Evolutionary conservation across 2,329 filamentous ascomycete genomes (phyloP).

Genomic region (Trichothecium roseum): DNA sequence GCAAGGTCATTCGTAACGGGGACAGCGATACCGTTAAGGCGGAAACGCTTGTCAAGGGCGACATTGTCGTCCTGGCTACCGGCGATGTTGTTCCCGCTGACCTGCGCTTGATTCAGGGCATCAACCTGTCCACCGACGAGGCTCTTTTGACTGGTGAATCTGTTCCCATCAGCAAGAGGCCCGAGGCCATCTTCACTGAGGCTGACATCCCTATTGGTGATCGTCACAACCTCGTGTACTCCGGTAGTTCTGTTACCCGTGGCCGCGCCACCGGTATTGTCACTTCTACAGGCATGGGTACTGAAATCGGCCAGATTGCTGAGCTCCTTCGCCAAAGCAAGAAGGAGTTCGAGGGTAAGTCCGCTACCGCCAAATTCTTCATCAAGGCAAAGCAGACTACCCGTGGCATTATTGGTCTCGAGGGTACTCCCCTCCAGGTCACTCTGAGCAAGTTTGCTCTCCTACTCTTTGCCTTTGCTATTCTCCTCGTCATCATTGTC

Average conservation of each 20-base stretch:
- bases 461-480: slow-evolving; percentile 63
- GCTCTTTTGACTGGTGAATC: slow-evolving; percentile 67
- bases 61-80: slow-evolving; percentile 50
- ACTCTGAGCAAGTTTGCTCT: slow-evolving; percentile 81
- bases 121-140: slow-evolving; percentile 70
- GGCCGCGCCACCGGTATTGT: slow-evolving; percentile 61
- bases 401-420: slow-evolving; percentile 50
- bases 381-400: slow-evolving; percentile 30
- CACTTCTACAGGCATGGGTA: slow-evolving; percentile 60
- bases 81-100: slow-evolving; percentile 65
- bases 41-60: slow-evolving; percentile 52
- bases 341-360: slow-evolving; percentile 27
- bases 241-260: slow-evolving; percentile 61
- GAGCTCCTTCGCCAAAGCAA: slow-evolving; percentile 50
- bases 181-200: slow-evolving; percentile 43
- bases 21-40: slow-evolving; percentile 40
- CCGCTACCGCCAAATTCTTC: slow-evolving; percentile 32
- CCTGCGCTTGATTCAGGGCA: slow-evolving; percentile 50
- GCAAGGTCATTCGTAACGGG: slow-evolving; percentile 46
- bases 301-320: slow-evolving; percentile 69
- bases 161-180: slow-evolving; percentile 55
- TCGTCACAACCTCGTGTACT: slow-evolving; percentile 60
- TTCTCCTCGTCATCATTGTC: slow-evolving; percentile 50
- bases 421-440: slow-evolving; percentile 75
- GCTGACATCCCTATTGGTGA: slow-evolving; percentile 54